Evolutionary conservation across 2,329 filamentous ascomycete species (phyloP), one percentile per base, ranked within the genome.

Genomic region (Pseudogymnoascus sp.): DNA sequence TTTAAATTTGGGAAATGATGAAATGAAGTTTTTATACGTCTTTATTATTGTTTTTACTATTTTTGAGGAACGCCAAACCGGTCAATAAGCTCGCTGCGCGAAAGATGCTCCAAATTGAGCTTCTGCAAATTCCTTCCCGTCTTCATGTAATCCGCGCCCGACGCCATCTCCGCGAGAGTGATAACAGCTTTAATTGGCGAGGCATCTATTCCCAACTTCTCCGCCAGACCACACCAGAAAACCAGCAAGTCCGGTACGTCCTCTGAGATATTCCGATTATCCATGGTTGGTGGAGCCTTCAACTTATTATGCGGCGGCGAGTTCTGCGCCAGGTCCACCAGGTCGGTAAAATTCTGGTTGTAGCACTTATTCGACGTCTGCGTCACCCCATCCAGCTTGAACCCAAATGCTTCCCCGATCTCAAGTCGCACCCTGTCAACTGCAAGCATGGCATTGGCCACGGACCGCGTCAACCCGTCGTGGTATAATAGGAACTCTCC

Each of bases 321-420:
- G 11, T 66, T 63, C 16, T 62, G 67, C 1, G 66, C 69, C 33
- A 70, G 63, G 35, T 68, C 66, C 6, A 70, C 68, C 1, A 70
- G 60, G 55, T 66, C 63, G 12, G 64, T 65, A 39, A 70, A 70
- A 8, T 35, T 59, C 35, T 70, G 68, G 11, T 62, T 62, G 63
- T 70, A 70, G 60, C 69, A 70, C 60, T 68, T 65, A 60, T 70
- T 70, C 23, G 68, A 70, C 10, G 68, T 64, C 19, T 69, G 63
- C 12, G 69, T 39, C 2, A 65, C 62, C 26, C 63, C 66, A n/a
- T 64, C 63, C 16, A 70, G 59, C 7, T 61, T 49, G 4, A 71
- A 63, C 10, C 69, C 69, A 14, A 70, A 65, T 0, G 66, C 66
- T 7, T 63, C 66, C 12, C 67, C 69, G 19, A 70, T 65, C 8